phyloP scores from a whole-genome alignment of 225 moss, liverwort and hornwort genomes.

The Polytrichum formosum region DNA sequence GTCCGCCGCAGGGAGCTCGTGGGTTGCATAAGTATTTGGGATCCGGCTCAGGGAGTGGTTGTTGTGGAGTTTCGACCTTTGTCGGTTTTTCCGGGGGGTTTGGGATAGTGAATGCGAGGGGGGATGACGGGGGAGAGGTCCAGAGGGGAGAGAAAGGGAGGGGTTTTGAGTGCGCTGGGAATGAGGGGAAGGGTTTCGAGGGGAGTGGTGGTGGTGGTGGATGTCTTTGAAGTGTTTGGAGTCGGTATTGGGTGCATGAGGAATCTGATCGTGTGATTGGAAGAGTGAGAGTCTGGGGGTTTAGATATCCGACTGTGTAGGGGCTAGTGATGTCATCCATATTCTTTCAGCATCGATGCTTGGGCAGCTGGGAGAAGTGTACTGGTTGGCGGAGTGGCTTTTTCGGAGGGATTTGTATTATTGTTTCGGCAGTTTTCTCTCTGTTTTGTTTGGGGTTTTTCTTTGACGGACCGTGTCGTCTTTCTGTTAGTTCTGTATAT shows the following conservation, averaged over 20 bases:
- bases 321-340: neutral
- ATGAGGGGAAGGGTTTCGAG: neutral
- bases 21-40: neutral
- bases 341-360: neutral
- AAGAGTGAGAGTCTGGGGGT: neutral
- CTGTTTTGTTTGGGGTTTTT: neutral
- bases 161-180: neutral
- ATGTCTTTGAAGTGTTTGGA: neutral
- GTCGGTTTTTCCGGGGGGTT: neutral
- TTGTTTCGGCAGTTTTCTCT: neutral
- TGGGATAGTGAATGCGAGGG: neutral
- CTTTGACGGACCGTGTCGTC: neutral
- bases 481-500: neutral
- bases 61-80: too few relatives aligned
- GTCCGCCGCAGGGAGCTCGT: neutral
- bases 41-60: neutral
- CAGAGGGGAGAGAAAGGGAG: neutral
- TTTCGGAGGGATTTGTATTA: neutral
- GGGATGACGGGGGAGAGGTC: neutral
- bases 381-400: neutral
- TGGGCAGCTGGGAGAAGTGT: neutral
- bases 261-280: neutral
- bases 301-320: neutral
- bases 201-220: neutral
- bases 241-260: neutral